A percentile compares a stretch with the other conserved stretches of the same genome.
These are phyloP conservation scores for Zygnema cylindricum DNA, from an alignment of 139 green algal species.

Conservation along the genomic window DNA sequence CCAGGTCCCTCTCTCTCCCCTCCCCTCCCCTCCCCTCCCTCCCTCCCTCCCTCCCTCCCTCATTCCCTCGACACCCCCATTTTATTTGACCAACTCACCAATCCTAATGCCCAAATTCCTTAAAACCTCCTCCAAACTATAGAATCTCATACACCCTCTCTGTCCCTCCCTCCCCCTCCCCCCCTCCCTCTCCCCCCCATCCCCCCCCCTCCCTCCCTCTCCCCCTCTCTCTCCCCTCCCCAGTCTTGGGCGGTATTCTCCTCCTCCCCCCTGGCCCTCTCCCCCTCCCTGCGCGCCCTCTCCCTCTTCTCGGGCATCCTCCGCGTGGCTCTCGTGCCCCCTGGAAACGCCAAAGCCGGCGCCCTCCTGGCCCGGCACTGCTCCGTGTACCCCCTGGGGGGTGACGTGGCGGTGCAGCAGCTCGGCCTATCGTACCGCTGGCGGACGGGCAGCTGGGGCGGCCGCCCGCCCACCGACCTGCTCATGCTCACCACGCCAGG, in stretches of 20 bases:
- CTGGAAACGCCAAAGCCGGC: neutral
- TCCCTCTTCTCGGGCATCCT: constrained; percentile 63
- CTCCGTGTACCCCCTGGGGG: constrained; percentile 4
- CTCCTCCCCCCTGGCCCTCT: constrained; percentile 11
- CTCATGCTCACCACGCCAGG: constrained; percentile 19
- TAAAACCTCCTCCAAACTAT: too few relatives aligned
- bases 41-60: too few relatives aligned
- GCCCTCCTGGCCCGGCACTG: neutral
- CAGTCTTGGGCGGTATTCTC: constrained; percentile 46
- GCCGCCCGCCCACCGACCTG: neutral
- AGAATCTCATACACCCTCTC: too few relatives aligned
- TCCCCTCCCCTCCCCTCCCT: too few relatives aligned
- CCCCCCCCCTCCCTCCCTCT: too few relatives aligned
- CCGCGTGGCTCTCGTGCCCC: constrained; percentile 54
- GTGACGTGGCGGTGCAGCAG: neutral
- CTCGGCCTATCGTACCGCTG: constrained; percentile 11
- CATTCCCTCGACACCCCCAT: too few relatives aligned
- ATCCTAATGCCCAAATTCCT: too few relatives aligned
- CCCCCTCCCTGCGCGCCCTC: neutral
- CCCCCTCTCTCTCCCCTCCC: neutral
- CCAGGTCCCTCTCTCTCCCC: too few relatives aligned
- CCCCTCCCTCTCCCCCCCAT: too few relatives aligned
- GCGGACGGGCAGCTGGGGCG: constrained; percentile 7
- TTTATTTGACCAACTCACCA: too few relatives aligned
- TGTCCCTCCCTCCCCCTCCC: too few relatives aligned